These are phyloP conservation scores for Colletotrichum incanum DNA, from an alignment of 2,329 filamentous ascomycete genomes.

Conservation along the genomic window DNA sequence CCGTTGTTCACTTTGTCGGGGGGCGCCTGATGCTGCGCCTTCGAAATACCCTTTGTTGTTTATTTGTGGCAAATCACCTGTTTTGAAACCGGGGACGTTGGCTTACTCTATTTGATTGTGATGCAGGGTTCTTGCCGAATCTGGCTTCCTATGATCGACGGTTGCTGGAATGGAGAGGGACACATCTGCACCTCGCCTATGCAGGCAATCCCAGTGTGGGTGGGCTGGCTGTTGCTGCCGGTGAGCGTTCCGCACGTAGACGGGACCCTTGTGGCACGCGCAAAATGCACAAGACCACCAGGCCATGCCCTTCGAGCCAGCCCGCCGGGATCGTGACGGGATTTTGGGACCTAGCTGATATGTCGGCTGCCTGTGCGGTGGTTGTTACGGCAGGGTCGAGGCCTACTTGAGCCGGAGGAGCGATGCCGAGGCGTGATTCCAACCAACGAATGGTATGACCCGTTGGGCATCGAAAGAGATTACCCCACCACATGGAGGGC, in stretches of 20 bases:
- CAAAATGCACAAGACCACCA: background rate
- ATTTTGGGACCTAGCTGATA: background rate
- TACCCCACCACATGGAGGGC: background rate
- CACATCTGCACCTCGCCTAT: conserved; percentile 1
- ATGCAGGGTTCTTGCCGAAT: conserved; percentile 72
- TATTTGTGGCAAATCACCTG: background rate
- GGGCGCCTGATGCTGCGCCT: background rate
- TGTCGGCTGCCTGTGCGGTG: background rate
- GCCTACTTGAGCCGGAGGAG: background rate
- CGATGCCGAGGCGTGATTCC: background rate
- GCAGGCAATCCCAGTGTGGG: conserved; percentile 9
- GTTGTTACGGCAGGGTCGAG: background rate
- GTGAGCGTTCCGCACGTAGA: background rate
- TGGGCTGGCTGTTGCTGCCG: conserved; percentile 1
- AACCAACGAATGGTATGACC: background rate
- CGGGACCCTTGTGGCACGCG: background rate
- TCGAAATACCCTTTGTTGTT: conserved; percentile 3
- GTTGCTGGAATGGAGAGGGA: conserved; percentile 14
- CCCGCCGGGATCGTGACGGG: background rate
- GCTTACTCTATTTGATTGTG: conserved; percentile 41
- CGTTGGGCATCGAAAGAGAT: background rate
- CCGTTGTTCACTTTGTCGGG: background rate
- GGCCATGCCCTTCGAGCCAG: background rate
- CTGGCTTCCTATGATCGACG: conserved; percentile 68
- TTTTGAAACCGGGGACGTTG: conserved; percentile 38